Base-by-base conservation (phyloP, 2,329 filamentous ascomycete species). In the Verticillium zaregamsianum region DNA sequence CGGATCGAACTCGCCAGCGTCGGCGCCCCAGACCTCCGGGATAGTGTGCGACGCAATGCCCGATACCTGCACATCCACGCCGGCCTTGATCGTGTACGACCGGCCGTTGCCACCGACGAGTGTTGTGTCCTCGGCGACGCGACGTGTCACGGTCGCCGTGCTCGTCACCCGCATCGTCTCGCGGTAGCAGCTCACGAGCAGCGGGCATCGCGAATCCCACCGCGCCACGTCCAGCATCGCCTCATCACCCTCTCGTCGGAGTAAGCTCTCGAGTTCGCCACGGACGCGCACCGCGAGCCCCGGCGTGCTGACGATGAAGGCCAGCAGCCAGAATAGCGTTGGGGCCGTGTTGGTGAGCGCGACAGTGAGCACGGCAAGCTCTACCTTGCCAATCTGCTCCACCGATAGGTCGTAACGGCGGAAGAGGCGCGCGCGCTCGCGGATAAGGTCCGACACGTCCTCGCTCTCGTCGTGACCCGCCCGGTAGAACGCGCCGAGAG, bases 91-190 rank as follows among this genome's bases (percentile, higher is more conserved):
- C n/a, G n/a, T n/a, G n/a, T n/a, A n/a, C n/a, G n/a, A n/a, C n/a
- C n/a, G n/a, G n/a, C n/a, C n/a, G n/a, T n/a, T n/a, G n/a, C n/a
- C n/a, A n/a, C n/a, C n/a, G n/a, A n/a, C n/a, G n/a, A n/a, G n/a
- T n/a, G n/a, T n/a, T n/a, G 76, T 79, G 56, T 83, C 80, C 40
- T 73, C 64, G 15, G 72, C 65, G n/a, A 82, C 75, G 11, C 71
- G 69, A 11, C 82, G 75, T 37, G 72, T 75, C 14, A 75, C 75
- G 15, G 74, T 68, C 6, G 74, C 69, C 4, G 75, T 73, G 33
- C 76, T 76, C 14, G 67, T 69, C 2, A 81, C 61, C 8, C 81
- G 78, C 60, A 82, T 69, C 0, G 74, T 74, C 66, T 84, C 81
- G 28, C 76, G 75, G 65, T 78, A 82, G 25, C 74, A 74, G 55